Evolutionary conservation across 192 early-diverging fungal species (phyloP), one percentile per base, ranked within the genome.

Genomic region (Mortierella hygrophila): DNA sequence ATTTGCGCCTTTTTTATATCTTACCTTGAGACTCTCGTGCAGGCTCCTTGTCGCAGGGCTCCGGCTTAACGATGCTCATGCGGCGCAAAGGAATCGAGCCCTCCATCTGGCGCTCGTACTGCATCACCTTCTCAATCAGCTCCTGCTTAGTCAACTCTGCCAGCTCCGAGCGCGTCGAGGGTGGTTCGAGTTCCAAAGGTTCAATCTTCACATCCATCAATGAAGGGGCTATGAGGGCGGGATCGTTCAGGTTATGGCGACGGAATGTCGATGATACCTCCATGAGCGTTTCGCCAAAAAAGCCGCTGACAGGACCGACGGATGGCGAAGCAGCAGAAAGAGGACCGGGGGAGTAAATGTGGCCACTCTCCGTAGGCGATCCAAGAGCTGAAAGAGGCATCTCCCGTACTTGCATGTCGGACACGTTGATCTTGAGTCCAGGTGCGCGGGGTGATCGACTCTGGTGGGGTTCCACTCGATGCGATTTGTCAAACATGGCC

Each of bases 71-170:
- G n/a, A 80, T 26, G 37, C 79, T 81, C 78, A 80, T 81, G 32
- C 68, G 76, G 1, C 82, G 52, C 21, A 75, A 11, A 9, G 88
- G 71, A 3, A 81, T 74, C 7, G 82, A 80, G 6, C 82, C 82
- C 65, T 84, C 82, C 41, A 81, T 76, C 55, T 83, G 73, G n/a
- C 87, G 87, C 60, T 88, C 87, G 54, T 88, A 88, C 29, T 88
- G 74, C 88, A 88, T 88, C 23, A 88, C 88, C 54, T 88, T 88
- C 82, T 88, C 82, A 52, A 88, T 88, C 74, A 88, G 26, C 54
- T 88, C 88, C 37, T 85, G 78, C 73, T 88, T 88, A 6, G 78
- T 65, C 60, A 88, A 7, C 32, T 81, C 82, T 29, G 46, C 71
- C 49, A 88, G n/a, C 44, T 81, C 84, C 40, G 49, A 72, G 0